Conservation (phyloP, 805 yeast genomes). For the Saccharomycopsis selenospora region DNA sequence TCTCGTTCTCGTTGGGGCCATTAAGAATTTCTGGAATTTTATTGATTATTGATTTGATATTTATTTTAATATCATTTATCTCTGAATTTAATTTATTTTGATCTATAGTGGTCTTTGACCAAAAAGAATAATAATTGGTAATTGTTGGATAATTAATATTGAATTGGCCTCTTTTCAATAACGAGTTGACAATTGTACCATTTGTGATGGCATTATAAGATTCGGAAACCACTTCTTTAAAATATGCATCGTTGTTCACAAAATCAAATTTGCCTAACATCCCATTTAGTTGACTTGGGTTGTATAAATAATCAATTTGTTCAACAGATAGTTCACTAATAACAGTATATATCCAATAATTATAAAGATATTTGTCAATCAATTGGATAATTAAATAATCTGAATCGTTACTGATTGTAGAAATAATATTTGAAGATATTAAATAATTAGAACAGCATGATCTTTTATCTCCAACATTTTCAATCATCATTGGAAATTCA, state of each 20-base stretch:
- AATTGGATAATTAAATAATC: constrained; percentile 28
- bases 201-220: no score
- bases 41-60: not conserved
- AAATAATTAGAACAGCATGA: constrained; percentile 1
- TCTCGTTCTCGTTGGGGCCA: not conserved
- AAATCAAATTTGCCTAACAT: not conserved
- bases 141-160: constrained; percentile 15
- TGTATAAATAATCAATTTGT: constrained; percentile 5
- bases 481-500: constrained; percentile 44
- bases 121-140: constrained; percentile 6
- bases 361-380: constrained; percentile 36
- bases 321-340: constrained; percentile 18
- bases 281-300: not conserved
- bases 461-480: constrained; percentile 27
- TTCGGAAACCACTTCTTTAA: not conserved
- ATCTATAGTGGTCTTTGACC: not conserved
- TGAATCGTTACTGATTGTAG: constrained; percentile 23
- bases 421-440: not conserved
- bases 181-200: not conserved
- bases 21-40: not conserved
- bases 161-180: constrained; percentile 14
- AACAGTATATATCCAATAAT: constrained; percentile 32
- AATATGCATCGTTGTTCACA: not conserved
- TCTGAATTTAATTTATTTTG: not conserved
- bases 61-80: not conserved